A percentile compares a stretch with the other conserved stretches of the same genome.
phyloP scores from a whole-genome alignment of 2,329 filamentous ascomycete species.

The Calonectria pseudoreteaudii region DNA sequence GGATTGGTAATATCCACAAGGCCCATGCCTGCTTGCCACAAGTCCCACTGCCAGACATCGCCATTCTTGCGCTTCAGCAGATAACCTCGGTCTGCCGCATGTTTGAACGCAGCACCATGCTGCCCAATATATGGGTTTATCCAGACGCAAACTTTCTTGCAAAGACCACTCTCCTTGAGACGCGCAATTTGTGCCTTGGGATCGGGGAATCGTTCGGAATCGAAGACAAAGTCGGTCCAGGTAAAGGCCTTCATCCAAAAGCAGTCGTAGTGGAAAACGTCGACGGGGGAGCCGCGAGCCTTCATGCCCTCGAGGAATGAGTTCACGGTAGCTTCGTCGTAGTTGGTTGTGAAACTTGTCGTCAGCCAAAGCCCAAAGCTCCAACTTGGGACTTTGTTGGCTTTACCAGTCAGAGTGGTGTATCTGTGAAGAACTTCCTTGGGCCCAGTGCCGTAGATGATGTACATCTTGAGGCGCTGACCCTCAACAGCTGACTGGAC shows the following conservation, averaged over 20 bases:
- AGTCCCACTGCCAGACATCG: conserved; percentile 80
- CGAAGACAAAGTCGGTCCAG: conserved; percentile 82
- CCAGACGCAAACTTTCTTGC: conserved; percentile 78
- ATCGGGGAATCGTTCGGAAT: conserved; percentile 75
- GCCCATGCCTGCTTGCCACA: conserved; percentile 83
- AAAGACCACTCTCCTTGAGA: conserved; percentile 71
- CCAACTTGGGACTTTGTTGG: conserved; percentile 76
- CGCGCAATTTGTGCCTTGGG: conserved; percentile 72
- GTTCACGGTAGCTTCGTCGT: conserved; percentile 76
- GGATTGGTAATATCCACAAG: conserved; percentile 82
- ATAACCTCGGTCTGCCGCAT: conserved; percentile 75
- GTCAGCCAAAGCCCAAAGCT: conserved; percentile 82
- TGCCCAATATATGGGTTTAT: conserved; percentile 82
- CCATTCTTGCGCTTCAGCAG: conserved; percentile 77
- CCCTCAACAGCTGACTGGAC: conserved; percentile 77
- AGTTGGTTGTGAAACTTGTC: conserved; percentile 80
- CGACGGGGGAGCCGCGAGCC: conserved; percentile 71
- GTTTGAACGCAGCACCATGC: conserved; percentile 73
- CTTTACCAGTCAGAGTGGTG: conserved; percentile 73
- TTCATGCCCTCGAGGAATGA: conserved; percentile 78
- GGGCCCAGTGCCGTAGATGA: conserved; percentile 78
- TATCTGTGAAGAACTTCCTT: conserved; percentile 79
- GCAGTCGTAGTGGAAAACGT: conserved; percentile 82
- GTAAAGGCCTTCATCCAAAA: conserved; percentile 83
- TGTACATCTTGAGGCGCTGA: conserved; percentile 78